These are phyloP conservation scores for Mycena sanguinolenta DNA, from an alignment of 768 basidiomycete genomes.

Conservation along the genomic window DNA sequence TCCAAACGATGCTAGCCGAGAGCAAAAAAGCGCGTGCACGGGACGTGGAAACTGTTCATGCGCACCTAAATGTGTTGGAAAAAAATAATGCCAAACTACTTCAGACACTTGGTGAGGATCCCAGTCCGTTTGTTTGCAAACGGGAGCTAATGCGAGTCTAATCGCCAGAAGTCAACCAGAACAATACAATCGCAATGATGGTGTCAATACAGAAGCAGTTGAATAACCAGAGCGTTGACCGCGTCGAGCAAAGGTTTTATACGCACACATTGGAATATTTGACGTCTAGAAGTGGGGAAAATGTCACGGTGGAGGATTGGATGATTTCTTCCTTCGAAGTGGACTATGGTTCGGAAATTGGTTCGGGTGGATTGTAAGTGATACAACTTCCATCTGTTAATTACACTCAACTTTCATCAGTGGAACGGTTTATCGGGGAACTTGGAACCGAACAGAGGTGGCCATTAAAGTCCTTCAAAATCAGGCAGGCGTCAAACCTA, in stretches of 20 bases:
- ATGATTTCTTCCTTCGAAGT: constrained; percentile 37
- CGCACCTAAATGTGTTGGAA: constrained; percentile 11
- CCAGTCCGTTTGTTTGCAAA: background rate
- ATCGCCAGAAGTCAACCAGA: constrained; percentile 26
- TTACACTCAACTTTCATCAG: background rate
- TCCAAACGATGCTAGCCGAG: constrained; percentile 19
- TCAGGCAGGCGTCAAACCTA: background rate
- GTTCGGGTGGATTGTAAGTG: constrained; percentile 34
- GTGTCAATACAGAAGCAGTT: constrained; percentile 28
- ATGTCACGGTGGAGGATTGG: constrained; percentile 30
- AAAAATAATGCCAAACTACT: constrained; percentile 6
- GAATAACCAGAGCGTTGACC: background rate
- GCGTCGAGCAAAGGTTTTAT: constrained; percentile 27
- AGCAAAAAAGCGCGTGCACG: constrained; percentile 3
- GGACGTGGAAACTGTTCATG: constrained; percentile 6
- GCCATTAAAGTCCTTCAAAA: constrained; percentile 23
- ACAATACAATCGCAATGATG: constrained; percentile 37
- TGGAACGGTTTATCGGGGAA: constrained; percentile 17
- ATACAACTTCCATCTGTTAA: background rate
- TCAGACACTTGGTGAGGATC: constrained; percentile 3
- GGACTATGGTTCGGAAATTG: constrained; percentile 26
- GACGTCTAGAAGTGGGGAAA: constrained; percentile 22
- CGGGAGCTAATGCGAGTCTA: no score
- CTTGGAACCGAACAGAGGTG: constrained; percentile 23
- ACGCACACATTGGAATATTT: constrained; percentile 28